A percentile compares a stretch with the other conserved stretches of the same genome.
phyloP scores from a whole-genome alignment of 2,329 filamentous ascomycete species.

The Botrytis fabae region DNA sequence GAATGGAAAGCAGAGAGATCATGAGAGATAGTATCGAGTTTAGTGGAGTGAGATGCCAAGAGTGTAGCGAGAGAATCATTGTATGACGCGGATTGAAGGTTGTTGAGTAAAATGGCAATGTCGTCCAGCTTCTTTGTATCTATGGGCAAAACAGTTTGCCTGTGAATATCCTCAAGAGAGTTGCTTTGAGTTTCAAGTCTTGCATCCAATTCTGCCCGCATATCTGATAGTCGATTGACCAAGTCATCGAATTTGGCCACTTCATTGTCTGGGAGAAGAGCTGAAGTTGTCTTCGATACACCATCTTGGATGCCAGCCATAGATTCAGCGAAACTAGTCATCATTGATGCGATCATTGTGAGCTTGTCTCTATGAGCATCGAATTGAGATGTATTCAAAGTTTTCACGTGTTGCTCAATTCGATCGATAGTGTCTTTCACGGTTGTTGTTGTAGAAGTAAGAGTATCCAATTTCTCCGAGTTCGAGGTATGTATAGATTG shows the following conservation, averaged over 20 bases:
- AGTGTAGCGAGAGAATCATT: constrained; percentile 8
- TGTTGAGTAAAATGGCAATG: constrained; percentile 16
- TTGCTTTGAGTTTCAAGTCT: constrained; percentile 24
- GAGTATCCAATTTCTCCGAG: constrained; percentile 26
- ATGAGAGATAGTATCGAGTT: constrained; percentile 22
- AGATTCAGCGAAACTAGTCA: constrained; percentile 22
- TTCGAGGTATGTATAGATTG: constrained; percentile 12
- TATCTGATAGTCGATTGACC: constrained; percentile 17
- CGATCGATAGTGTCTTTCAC: constrained; percentile 27
- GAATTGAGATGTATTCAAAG: constrained; percentile 23
- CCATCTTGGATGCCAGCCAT: constrained; percentile 20
- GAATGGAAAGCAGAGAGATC: constrained; percentile 20
- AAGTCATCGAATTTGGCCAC: constrained; percentile 20
- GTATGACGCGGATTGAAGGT: constrained; percentile 4
- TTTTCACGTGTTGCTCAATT: constrained; percentile 19
- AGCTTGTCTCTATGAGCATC: constrained; percentile 22
- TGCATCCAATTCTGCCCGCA: constrained; percentile 21
- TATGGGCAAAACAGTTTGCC: constrained; percentile 21
- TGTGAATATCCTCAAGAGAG: constrained; percentile 21
- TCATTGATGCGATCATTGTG: constrained; percentile 24
- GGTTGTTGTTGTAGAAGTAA: constrained; percentile 24
- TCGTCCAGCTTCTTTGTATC: constrained; percentile 23
- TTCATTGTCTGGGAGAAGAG: constrained; percentile 14
- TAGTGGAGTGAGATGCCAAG: constrained; percentile 10
- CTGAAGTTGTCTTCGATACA: constrained; percentile 13